Conservation (phyloP, 2,329 filamentous ascomycete genomes). For the Coccinonectria pachysandricola region DNA sequence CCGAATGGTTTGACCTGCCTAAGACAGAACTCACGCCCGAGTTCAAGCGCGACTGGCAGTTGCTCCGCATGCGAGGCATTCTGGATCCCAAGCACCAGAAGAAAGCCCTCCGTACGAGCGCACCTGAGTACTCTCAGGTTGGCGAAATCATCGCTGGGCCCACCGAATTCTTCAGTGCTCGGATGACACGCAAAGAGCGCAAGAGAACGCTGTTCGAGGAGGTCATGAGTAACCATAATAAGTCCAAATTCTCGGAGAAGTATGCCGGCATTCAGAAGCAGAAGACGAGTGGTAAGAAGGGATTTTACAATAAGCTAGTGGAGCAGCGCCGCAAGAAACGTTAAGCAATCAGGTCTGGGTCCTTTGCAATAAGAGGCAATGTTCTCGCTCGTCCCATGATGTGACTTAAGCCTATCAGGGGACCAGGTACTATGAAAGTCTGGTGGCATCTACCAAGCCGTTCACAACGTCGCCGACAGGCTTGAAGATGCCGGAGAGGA, state of each 20-base stretch:
- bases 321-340: slow-evolving; percentile 23
- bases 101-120: slow-evolving; percentile 60
- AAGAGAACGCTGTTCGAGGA: slow-evolving; percentile 84
- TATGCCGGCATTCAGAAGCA: slow-evolving; percentile 74
- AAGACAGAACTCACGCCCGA: slow-evolving; percentile 75
- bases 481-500: too few relatives aligned
- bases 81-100: slow-evolving; percentile 91
- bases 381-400: too few relatives aligned
- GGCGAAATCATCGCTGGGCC: slow-evolving; percentile 83
- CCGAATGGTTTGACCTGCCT: slow-evolving; percentile 80
- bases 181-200: slow-evolving; percentile 77
- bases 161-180: slow-evolving; percentile 73
- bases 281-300: slow-evolving; percentile 83
- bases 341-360: too few relatives aligned
- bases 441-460: too few relatives aligned
- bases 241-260: slow-evolving; percentile 72
- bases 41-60: slow-evolving; percentile 78
- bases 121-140: slow-evolving; percentile 76
- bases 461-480: too few relatives aligned
- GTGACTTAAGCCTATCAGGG: too few relatives aligned
- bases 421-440: too few relatives aligned
- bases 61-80: slow-evolving; percentile 80
- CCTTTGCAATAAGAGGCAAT: too few relatives aligned
- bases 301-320: slow-evolving; percentile 73
- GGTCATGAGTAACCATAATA: slow-evolving; percentile 43